phyloP scores from a whole-genome alignment of 371 early-diverging fungal species.

The Chytridium lagenaria region DNA sequence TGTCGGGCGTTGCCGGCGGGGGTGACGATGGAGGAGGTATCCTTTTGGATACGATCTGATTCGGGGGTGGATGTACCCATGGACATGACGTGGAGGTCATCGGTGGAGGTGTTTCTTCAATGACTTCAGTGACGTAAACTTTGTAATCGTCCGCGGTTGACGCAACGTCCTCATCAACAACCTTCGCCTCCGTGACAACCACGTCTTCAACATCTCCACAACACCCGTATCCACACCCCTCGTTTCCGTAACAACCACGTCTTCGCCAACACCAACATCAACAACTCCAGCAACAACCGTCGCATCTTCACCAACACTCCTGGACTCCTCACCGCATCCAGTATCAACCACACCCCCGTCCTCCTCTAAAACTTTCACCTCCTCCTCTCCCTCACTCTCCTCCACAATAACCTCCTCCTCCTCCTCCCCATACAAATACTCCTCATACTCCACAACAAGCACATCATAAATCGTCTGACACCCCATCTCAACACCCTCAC shows the following conservation, averaged over 20 bases:
- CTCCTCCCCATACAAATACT: background rate
- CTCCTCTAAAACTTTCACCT: background rate
- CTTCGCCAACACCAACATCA: background rate
- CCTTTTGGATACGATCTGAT: too few relatives aligned
- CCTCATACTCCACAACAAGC: conserved; percentile 23
- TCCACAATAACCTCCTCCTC: background rate
- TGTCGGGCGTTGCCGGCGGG: too few relatives aligned
- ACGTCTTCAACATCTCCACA: too few relatives aligned
- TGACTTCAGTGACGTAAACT: too few relatives aligned
- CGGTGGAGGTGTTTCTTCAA: too few relatives aligned
- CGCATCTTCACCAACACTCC: background rate
- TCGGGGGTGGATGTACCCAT: too few relatives aligned
- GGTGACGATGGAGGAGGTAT: too few relatives aligned
- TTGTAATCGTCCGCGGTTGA: too few relatives aligned
- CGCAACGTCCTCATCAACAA: too few relatives aligned
- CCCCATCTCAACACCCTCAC: background rate
- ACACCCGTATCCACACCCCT: too few relatives aligned
- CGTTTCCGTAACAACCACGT: background rate
- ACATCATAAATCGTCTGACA: conserved; percentile 20
- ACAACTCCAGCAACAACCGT: background rate
- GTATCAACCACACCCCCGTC: background rate
- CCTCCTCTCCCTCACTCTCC: background rate
- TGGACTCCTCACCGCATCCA: background rate
- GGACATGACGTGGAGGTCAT: too few relatives aligned
- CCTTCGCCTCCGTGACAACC: too few relatives aligned